A percentile compares a stretch with the other conserved stretches of the same genome.
phyloP scores from a whole-genome alignment of 73 alveolate species.

The Tetrahymena elliotti region DNA sequence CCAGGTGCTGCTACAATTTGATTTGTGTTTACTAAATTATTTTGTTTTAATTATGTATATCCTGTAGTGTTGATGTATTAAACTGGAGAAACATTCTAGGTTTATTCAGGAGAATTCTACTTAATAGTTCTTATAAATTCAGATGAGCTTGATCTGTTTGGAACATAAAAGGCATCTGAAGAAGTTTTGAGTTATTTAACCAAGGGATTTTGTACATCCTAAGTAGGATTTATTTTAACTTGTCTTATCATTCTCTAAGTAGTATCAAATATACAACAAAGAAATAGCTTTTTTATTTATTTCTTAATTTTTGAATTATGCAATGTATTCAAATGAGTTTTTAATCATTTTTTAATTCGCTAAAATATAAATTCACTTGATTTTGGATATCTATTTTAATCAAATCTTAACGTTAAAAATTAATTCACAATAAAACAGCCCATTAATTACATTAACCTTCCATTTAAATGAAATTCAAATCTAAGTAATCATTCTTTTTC shows the following conservation, averaged over 20 bases:
- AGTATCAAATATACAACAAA: background rate
- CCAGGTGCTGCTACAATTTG: background rate
- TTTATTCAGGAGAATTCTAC: background rate
- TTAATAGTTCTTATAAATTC: background rate
- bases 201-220: background rate
- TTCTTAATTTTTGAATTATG: background rate
- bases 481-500: background rate
- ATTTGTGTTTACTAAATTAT: background rate
- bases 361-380: background rate
- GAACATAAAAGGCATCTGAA: background rate
- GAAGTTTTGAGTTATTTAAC: background rate
- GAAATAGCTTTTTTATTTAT: background rate
- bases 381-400: background rate
- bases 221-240: background rate
- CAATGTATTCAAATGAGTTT: background rate
- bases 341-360: background rate
- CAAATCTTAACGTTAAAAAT: background rate
- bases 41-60: background rate
- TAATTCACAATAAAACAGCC: too few species aligned
- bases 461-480: background rate
- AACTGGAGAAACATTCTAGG: background rate
- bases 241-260: background rate
- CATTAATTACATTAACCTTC: too few species aligned
- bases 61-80: background rate
- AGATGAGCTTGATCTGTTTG: background rate